Conservation (phyloP, 352 stramenopile genomes). For the Saprolegnia diclina region DNA sequence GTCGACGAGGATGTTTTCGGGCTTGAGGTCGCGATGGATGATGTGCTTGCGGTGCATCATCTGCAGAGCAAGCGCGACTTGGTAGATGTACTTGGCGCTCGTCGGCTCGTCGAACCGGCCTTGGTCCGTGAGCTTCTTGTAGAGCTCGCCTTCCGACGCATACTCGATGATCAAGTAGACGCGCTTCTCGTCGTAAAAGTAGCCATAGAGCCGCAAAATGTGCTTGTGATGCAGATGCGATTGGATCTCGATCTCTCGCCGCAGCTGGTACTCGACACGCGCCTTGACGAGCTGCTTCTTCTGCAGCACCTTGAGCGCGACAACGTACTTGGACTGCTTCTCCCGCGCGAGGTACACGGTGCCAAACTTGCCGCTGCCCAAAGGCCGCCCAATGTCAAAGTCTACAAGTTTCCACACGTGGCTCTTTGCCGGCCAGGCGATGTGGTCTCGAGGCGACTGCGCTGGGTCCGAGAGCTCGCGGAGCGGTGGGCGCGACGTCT, state of each 20-base stretch:
- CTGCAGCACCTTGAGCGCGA: slow-evolving; percentile 98
- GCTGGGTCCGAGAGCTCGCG: background rate
- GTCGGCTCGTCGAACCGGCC: slow-evolving; percentile 91
- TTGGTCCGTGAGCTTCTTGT: slow-evolving; percentile 87
- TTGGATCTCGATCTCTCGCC: slow-evolving; percentile 83
- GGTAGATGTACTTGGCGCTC: slow-evolving; percentile 91
- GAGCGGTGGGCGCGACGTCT: background rate
- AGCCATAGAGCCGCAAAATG: slow-evolving; percentile 65
- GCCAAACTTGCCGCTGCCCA: slow-evolving; percentile 98
- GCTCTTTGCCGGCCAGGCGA: background rate
- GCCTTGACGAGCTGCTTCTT: slow-evolving; percentile 97
- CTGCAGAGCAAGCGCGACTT: slow-evolving; percentile 90
- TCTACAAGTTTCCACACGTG: slow-evolving; percentile 92
- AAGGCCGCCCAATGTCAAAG: slow-evolving; percentile 98
- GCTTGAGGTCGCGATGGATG: slow-evolving; percentile 99
- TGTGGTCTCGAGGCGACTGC: background rate
- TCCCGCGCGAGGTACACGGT: slow-evolving; percentile 98
- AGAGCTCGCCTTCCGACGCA: slow-evolving; percentile 70
- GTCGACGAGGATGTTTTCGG: slow-evolving; percentile 97
- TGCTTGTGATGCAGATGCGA: slow-evolving; percentile 66
- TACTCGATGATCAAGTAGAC: slow-evolving; percentile 84
- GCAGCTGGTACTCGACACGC: slow-evolving; percentile 88
- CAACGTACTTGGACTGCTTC: slow-evolving; percentile 97
- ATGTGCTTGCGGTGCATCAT: slow-evolving; percentile 99
- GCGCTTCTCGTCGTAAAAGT: slow-evolving; percentile 82